Percentiles rank a stretch among this genome's conserved stretches.
Evolutionary conservation across 2,329 filamentous ascomycete genomes (phyloP).

Genomic region (Rutstroemia sp.): DNA sequence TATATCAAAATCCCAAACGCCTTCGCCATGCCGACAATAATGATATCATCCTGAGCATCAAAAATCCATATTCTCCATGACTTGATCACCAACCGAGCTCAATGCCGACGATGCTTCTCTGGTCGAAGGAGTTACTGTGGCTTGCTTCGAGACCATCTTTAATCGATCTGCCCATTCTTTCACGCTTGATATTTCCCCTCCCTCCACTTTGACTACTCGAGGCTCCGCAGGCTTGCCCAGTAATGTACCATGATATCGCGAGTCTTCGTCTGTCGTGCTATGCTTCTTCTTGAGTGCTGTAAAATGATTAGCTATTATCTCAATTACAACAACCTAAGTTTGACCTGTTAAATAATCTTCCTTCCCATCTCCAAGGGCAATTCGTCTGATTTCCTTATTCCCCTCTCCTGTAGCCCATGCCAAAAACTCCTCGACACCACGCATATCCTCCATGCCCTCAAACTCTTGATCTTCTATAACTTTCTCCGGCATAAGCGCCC

Average conservation of each 20-base stretch:
- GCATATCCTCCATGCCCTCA: slow-evolving; percentile 66
- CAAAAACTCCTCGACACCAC: slow-evolving; percentile 71
- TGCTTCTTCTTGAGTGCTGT: slow-evolving; percentile 84
- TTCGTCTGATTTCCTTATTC: slow-evolving; percentile 73
- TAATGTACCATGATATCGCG: slow-evolving; percentile 76
- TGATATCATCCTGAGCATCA: slow-evolving; percentile 7
- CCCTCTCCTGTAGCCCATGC: slow-evolving; percentile 68
- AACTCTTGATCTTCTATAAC: slow-evolving; percentile 56
- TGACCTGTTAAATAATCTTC: slow-evolving; percentile 64
- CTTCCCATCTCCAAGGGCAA: slow-evolving; percentile 60
- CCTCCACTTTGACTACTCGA: slow-evolving; percentile 69
- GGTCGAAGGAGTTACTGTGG: slow-evolving; percentile 15
- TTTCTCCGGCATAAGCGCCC: slow-evolving; percentile 63
- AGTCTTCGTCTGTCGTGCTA: slow-evolving; percentile 80
- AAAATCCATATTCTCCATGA: slow-evolving; percentile 29
- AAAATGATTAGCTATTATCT: slow-evolving; percentile 17
- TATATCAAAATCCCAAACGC: slow-evolving; percentile 20
- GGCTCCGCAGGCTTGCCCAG: slow-evolving; percentile 68
- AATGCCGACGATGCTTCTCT: slow-evolving; percentile 27
- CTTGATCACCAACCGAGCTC: slow-evolving; percentile 28
- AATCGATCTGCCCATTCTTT: slow-evolving; percentile 53
- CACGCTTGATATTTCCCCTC: slow-evolving; percentile 61
- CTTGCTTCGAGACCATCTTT: slow-evolving; percentile 16
- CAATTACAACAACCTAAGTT: neutral
- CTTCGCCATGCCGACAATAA: slow-evolving; percentile 25